Evolutionary conservation across 2,329 filamentous ascomycete species (phyloP), one percentile per base, ranked within the genome.

Genomic region (Sarocladiaceae sp.): DNA sequence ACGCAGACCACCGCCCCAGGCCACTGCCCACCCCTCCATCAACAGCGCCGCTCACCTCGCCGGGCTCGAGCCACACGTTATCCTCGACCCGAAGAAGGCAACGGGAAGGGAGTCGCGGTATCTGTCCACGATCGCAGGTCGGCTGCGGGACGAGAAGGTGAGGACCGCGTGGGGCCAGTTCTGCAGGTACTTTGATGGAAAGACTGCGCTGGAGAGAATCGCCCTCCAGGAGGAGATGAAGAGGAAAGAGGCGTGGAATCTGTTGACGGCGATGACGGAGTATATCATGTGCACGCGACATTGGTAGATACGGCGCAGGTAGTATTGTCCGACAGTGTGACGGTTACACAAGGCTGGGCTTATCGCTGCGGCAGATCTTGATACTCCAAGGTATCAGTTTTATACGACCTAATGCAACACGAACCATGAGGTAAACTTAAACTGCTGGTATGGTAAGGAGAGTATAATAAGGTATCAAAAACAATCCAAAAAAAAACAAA

Each of bases 111-210:
- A 95, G 63, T 85, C 83, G 2, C 73, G 85, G 15, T 95, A 82
- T 55, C 66, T 83, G 11, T 71, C 71, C n/a, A 76, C 78, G 31
- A 80, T 83, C 45, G 73, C 67, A 6, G 66, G 65, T 39, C 68
- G 78, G 9, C 68, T 82, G 45, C 65, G 60, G 46, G 73, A 81
- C 50, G 67, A 70, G 13, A 77, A 80, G 47, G 63, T 86, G 12
- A 72, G 78, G 33, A 74, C 79, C 46, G 74, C 78, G 39, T 95
- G 89, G 85, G 77, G 80, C 2, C 69, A 75, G 34, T 80, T 95
- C 54, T 76, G 83, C 55, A 88, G 85, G 61, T 93, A 96, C 62
- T 88, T 97, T 54, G 90, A 97, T 60, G 93, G 93, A 1, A 77
- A 75, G 46, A 82, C 85, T 57, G 83, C 90, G 2, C 71, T 97